Conservation (phyloP, 441 rosid species). For the Erodium moschatum region DNA sequence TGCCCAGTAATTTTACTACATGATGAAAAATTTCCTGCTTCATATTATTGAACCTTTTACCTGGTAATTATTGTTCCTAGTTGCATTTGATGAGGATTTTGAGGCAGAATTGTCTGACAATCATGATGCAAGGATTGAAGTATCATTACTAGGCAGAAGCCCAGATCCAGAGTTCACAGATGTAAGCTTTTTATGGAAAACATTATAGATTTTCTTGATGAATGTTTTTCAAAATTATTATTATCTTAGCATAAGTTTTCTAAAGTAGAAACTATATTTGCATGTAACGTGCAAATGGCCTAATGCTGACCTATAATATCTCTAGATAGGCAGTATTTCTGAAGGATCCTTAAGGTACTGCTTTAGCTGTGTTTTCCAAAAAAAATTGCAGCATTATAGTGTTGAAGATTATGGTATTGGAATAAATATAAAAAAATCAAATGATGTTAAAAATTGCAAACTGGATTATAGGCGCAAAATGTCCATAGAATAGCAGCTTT, state of each 20-base stretch:
- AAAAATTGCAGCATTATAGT: not conserved
- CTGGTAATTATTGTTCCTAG: slow-evolving; percentile 31
- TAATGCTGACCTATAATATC: not conserved
- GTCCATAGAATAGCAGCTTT: not conserved
- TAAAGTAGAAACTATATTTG: not conserved
- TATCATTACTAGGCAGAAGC: slow-evolving; percentile 55
- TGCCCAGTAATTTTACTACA: slow-evolving; percentile 8
- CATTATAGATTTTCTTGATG: not conserved
- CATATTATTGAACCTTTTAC: slow-evolving; percentile 14
- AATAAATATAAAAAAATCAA: not conserved
- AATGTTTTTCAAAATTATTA: not conserved
- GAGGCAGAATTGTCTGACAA: slow-evolving; percentile 85
- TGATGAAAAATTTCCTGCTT: slow-evolving; percentile 15
- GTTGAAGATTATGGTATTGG: not conserved
- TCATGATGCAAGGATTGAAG: slow-evolving; percentile 74
- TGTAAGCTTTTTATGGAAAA: slow-evolving; percentile 37
- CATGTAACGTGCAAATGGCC: not conserved
- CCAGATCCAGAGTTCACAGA: slow-evolving; percentile 76
- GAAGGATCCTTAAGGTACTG: not conserved
- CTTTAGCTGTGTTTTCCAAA: not conserved
- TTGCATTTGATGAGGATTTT: slow-evolving; percentile 98
- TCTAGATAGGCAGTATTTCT: not conserved
- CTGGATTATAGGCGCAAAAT: not conserved
- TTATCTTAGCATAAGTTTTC: not conserved
- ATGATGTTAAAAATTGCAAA: not conserved